phyloP scores from a whole-genome alignment of 176 grass and related monocot species.

The Oryza australiensis region DNA sequence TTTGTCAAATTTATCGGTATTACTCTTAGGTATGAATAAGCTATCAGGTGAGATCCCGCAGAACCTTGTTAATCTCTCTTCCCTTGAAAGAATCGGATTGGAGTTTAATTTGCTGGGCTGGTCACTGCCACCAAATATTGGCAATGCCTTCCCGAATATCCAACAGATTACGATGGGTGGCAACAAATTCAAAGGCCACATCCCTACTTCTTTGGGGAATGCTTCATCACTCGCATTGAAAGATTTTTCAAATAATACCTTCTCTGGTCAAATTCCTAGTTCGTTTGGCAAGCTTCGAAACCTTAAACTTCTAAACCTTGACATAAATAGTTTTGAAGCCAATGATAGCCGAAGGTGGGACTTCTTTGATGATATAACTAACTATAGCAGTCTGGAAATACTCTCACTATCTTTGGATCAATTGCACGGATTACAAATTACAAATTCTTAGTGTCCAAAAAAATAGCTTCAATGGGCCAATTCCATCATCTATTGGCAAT shows the following conservation, averaged over 20 bases:
- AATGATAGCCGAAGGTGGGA: constrained; percentile 1
- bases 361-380: constrained; percentile 17
- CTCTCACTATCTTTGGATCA: background rate
- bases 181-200: constrained; percentile 18
- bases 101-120: background rate
- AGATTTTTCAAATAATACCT: background rate
- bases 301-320: background rate
- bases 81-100: background rate
- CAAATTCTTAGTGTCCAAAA: constrained; percentile 1
- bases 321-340: constrained; percentile 9
- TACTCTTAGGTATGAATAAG: no score
- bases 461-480: constrained; percentile 42
- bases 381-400: background rate
- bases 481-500: constrained; percentile 37
- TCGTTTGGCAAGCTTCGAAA: constrained; percentile 15
- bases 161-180: background rate
- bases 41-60: no score
- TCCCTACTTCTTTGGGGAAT: constrained; percentile 32
- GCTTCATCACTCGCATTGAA: background rate
- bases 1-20: no score
- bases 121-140: background rate
- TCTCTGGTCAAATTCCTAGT: constrained; percentile 16
- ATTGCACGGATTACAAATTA: constrained; percentile 29
- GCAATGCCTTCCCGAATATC: constrained; percentile 24
- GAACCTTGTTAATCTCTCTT: no score